Evolutionary conservation across 257 asterid species (phyloP).

Genomic region (Forsythia viridissima): DNA sequence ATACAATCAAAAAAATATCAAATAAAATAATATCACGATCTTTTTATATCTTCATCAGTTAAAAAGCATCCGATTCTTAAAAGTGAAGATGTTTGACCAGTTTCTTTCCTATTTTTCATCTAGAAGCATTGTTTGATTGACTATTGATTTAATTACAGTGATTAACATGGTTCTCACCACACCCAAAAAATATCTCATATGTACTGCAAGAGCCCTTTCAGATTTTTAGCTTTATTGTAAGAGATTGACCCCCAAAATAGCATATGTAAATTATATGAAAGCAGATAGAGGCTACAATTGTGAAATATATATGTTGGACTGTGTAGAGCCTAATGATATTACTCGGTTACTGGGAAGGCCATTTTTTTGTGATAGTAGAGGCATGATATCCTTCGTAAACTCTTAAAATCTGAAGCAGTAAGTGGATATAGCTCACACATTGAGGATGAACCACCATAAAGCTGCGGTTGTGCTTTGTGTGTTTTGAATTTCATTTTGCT

Average conservation of each 20-base stretch:
- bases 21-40: too few relatives aligned
- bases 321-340: background rate
- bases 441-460: background rate
- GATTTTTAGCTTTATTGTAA: background rate
- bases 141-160: background rate
- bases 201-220: background rate
- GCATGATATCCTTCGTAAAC: background rate
- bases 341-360: background rate
- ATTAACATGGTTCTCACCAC: background rate
- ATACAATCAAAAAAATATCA: too few relatives aligned
- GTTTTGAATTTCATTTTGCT: background rate
- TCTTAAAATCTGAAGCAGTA: background rate
- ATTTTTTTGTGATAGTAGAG: background rate
- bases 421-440: background rate
- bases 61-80: background rate
- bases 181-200: background rate
- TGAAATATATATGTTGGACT: background rate
- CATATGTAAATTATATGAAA: background rate
- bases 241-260: background rate
- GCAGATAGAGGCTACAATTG: background rate
- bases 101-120: background rate
- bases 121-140: background rate
- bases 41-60: too few relatives aligned
- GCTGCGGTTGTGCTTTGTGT: background rate
- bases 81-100: background rate